Evolutionary conservation across 1,139 yeast genomes (phyloP).

Genomic region (Yamadazyma buinensis): DNA sequence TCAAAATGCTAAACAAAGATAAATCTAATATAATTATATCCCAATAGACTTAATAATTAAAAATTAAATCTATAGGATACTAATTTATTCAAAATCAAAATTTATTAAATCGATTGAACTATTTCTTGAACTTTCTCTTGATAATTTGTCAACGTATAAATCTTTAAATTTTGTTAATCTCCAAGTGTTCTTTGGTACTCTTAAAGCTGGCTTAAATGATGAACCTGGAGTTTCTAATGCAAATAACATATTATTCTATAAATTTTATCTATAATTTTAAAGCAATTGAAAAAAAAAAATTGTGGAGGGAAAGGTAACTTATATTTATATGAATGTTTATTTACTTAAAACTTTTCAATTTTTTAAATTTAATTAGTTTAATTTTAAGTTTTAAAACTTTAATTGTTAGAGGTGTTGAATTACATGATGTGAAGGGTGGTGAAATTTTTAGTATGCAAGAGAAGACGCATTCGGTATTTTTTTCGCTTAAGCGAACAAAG

Average conservation of each 20-base stretch:
- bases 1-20: not conserved
- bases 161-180: conserved; percentile 35
- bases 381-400: no score
- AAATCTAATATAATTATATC: not conserved
- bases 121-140: conserved; percentile 7
- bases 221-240: conserved; percentile 41
- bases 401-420: no score
- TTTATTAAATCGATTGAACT: conserved; percentile 5
- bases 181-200: conserved; percentile 33
- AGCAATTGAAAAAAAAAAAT: no score
- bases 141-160: conserved; percentile 17
- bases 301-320: no score
- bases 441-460: no score
- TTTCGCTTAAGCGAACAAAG: no score
- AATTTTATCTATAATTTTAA: no score
- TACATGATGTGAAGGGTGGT: no score
- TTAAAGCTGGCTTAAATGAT: conserved; percentile 37
- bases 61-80: not conserved
- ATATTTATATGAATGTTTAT: no score
- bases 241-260: conserved; percentile 26
- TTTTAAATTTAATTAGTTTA: no score
- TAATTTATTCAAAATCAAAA: conserved; percentile 3
- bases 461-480: no score
- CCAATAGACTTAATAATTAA: not conserved
- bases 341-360: no score